Evolutionary conservation across 768 basidiomycete genomes (phyloP).

Genomic region (Kondoa malvinella): DNA sequence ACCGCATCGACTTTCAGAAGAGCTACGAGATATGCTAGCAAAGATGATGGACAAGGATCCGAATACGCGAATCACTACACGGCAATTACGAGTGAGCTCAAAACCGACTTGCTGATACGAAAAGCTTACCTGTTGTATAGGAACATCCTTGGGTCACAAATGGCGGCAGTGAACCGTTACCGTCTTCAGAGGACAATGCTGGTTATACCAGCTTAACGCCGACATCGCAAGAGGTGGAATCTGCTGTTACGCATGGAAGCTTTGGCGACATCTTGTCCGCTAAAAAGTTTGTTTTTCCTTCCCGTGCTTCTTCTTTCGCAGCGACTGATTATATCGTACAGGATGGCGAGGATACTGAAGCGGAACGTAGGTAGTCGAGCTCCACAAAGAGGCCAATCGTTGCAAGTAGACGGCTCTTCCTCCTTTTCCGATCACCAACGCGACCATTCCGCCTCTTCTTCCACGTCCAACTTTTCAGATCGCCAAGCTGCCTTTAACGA

Average conservation of each 20-base stretch:
- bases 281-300: background rate
- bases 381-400: background rate
- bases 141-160: slow-evolving; percentile 17
- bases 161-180: slow-evolving; percentile 16
- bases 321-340: background rate
- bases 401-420: background rate
- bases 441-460: too few species aligned
- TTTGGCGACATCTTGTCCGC: background rate
- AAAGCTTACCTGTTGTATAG: background rate
- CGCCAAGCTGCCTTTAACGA: too few species aligned
- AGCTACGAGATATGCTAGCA: slow-evolving; percentile 35
- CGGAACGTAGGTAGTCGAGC: background rate
- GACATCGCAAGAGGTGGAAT: background rate
- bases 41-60: slow-evolving; percentile 66
- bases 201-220: background rate
- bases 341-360: background rate
- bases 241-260: background rate
- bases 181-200: slow-evolving; percentile 14
- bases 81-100: slow-evolving; percentile 10
- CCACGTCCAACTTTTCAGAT: too few species aligned
- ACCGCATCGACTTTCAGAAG: slow-evolving; percentile 10
- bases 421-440: too few species aligned
- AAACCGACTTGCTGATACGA: background rate
- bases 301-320: background rate
- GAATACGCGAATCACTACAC: slow-evolving; percentile 39